A percentile compares a stretch with the other conserved stretches of the same genome.
These are phyloP conservation scores for Saccharomycopsis synnaedendra DNA, from an alignment of 805 yeast species.

Conservation along the genomic window DNA sequence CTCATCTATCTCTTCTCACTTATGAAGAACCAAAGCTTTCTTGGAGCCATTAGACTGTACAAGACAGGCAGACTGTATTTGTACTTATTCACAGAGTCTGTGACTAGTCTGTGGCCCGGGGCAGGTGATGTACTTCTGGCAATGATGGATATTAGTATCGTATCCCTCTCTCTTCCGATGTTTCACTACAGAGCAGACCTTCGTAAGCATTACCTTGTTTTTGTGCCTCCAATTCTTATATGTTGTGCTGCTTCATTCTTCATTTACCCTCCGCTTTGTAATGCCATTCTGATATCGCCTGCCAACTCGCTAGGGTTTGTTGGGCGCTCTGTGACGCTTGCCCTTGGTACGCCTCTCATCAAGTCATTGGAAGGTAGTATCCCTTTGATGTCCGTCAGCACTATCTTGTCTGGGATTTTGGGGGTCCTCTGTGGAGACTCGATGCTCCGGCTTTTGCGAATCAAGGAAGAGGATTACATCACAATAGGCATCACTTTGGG, in stretches of 20 bases:
- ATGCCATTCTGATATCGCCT: slow-evolving; percentile 50
- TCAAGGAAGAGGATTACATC: slow-evolving; percentile 54
- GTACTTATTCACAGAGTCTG: slow-evolving; percentile 27
- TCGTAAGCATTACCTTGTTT: slow-evolving; percentile 41
- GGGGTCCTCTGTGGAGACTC: slow-evolving; percentile 59
- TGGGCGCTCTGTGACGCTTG: slow-evolving; percentile 70
- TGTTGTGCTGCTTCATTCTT: slow-evolving; percentile 50
- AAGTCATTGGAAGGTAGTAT: slow-evolving; percentile 56
- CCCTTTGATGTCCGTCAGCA: slow-evolving; percentile 67
- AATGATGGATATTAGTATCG: slow-evolving; percentile 68
- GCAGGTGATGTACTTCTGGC: slow-evolving; percentile 69
- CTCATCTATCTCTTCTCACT: slow-evolving; percentile 49
- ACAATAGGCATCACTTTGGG: slow-evolving; percentile 72
- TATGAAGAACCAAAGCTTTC: slow-evolving; percentile 37
- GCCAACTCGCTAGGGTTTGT: slow-evolving; percentile 60
- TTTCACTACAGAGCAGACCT: slow-evolving; percentile 60
- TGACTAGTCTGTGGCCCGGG: slow-evolving; percentile 46
- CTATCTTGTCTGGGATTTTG: slow-evolving; percentile 63
- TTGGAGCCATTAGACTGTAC: slow-evolving; percentile 40
- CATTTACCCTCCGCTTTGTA: slow-evolving; percentile 60
- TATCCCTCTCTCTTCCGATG: slow-evolving; percentile 68
- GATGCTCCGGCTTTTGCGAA: slow-evolving; percentile 33
- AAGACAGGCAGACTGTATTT: slow-evolving; percentile 62
- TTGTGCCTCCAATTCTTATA: slow-evolving; percentile 47
- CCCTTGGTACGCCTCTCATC: slow-evolving; percentile 67